Conservation (phyloP, 441 rosid species). For the Jatropha multifida region DNA sequence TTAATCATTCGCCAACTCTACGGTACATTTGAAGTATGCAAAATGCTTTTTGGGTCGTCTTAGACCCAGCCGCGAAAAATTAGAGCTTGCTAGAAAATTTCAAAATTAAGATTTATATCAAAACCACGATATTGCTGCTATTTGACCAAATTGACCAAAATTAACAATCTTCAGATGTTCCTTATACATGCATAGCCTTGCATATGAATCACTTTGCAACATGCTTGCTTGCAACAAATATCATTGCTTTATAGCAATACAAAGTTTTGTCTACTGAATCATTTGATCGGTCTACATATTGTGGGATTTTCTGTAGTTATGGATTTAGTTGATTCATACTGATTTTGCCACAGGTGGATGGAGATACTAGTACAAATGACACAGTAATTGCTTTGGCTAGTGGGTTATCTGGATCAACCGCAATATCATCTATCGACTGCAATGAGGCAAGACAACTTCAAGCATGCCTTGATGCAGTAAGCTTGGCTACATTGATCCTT, state of each 20-base stretch:
- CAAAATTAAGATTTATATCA: background rate
- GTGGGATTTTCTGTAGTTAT: conserved; percentile 1
- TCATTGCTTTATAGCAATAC: background rate
- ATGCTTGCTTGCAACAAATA: background rate
- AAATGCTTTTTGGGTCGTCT: no score
- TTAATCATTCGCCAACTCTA: no score
- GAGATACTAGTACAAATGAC: conserved; percentile 95
- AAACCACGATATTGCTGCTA: background rate
- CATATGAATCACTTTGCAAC: background rate
- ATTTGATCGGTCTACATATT: background rate
- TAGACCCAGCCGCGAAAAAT: no score
- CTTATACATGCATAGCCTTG: background rate
- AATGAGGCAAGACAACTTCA: conserved; percentile 79
- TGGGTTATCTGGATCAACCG: conserved; percentile 74
- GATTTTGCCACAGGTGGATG: conserved; percentile 70
- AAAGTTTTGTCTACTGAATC: conserved; percentile 12
- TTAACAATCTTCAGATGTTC: background rate
- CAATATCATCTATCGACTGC: conserved; percentile 61
- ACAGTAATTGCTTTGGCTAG: conserved; percentile 94
- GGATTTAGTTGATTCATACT: conserved; percentile 18
- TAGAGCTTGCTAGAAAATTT: no score
- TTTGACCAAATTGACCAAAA: background rate
- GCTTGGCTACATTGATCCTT: conserved; percentile 22
- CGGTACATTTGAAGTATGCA: no score
- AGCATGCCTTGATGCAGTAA: conserved; percentile 89